These are phyloP conservation scores for Nitzschia sp. DNA, from an alignment of 108 stramenopile genomes.

Conservation along the genomic window DNA sequence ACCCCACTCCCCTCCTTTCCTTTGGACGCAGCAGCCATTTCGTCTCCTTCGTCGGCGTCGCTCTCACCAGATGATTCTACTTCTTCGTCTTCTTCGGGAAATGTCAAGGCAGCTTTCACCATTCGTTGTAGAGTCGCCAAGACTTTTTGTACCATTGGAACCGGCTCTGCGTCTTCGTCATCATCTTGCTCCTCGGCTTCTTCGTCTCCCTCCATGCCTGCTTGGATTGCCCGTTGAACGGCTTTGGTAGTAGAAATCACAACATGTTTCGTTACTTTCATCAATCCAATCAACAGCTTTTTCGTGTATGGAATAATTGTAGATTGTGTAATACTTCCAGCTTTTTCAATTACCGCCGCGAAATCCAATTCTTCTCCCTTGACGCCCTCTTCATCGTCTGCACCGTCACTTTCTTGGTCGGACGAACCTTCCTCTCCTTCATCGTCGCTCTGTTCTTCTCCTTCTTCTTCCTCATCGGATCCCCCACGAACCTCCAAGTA, in stretches of 20 bases:
- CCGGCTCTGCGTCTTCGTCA: constrained; percentile 2
- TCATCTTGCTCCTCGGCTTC: constrained; percentile 11
- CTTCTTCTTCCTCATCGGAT: constrained; percentile 4
- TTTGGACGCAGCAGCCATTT: neutral
- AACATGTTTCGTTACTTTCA: constrained; percentile 11
- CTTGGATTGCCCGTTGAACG: constrained; percentile 21
- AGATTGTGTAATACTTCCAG: constrained; percentile 3
- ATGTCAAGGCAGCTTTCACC: constrained; percentile 27
- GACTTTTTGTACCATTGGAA: neutral
- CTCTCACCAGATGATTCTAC: neutral
- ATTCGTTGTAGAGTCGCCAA: constrained; percentile 17
- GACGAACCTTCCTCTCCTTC: neutral
- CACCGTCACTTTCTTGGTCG: no score
- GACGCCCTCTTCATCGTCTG: neutral
- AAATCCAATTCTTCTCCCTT: neutral
- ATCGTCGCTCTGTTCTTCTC: neutral
- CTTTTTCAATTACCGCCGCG: neutral
- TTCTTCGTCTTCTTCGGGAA: constrained; percentile 7
- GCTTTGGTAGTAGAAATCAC: constrained; percentile 6
- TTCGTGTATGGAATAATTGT: constrained; percentile 11
- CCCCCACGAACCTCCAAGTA: neutral
- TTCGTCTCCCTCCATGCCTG: constrained; percentile 14
- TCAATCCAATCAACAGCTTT: neutral
- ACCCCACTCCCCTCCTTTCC: neutral
- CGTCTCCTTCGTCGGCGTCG: constrained; percentile 5